Evolutionary conservation across 306 rosid species (phyloP), one percentile per base, ranked within the genome.

Genomic region (Casuarina equisetifolia): DNA sequence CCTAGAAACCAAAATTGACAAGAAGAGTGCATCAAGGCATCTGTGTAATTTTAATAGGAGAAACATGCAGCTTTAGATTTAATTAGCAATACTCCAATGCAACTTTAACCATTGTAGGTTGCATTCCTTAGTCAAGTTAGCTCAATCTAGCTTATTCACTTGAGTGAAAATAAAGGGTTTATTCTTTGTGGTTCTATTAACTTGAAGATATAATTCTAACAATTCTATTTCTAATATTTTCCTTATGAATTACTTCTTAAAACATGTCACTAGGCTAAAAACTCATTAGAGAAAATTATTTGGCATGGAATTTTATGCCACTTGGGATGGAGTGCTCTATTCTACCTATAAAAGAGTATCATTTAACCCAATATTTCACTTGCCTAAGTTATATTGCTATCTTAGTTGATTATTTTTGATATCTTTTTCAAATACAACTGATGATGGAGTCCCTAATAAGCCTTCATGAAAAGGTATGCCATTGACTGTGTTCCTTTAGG

Each of bases 391-490:
- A 13, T 11, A 62, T 35, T 19, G 59, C 19, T 42, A 44, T 25
- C 2, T 45, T 9, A 12, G 25, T 19, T 6, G 4, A 40, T 4
- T 52, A 1, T 17, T 53, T 39, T 69, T 20, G 12, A 69, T n/a
- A 15, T 57, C 4, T 17, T 52, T 62, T 62, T 62, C 80, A 77
- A 75, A 69, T 58, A 25, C 80, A 77, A 58, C 69, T 77, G 19
- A 54, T 20, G 59, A 54, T 69, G 80, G 75, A 77, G 36, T 77
- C 80, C 20, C 1, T 77, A 69, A 20, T 48, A 15, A 13, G 12
- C n/a, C 69, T 77, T 13, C 55, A 66, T 8, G 69, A 77, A 20
- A 46, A 53, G 80, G 80, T 77, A 77, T 42, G 70, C 46, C 43
- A 25, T 59, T 58, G 53, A 62, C 44, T 35, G 13, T 62, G 43